A percentile compares a stretch with the other conserved stretches of the same genome.
phyloP scores from a whole-genome alignment of 495 filamentous ascomycete genomes.

The Aspergillus sclerotiicarbonarius region DNA sequence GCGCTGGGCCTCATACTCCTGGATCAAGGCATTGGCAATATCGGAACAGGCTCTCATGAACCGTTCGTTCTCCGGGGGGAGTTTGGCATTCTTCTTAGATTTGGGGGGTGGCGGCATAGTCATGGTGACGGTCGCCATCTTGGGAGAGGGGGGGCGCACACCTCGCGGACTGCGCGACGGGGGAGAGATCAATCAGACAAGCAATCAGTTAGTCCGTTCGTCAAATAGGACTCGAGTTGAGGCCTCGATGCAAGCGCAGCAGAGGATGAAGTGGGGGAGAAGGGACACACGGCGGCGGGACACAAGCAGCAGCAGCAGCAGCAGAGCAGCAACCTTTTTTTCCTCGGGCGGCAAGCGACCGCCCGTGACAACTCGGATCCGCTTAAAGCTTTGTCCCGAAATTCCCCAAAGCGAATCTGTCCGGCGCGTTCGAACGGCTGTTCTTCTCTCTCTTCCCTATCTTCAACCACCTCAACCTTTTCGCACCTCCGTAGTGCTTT shows the following conservation, averaged over 20 bases:
- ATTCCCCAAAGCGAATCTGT: slow-evolving; percentile 30
- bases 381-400: slow-evolving; percentile 49
- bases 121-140: slow-evolving; percentile 64
- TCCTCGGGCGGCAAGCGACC: slow-evolving; percentile 24
- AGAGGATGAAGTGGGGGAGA: too few species aligned
- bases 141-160: slow-evolving; percentile 1
- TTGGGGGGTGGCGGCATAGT: slow-evolving; percentile 54
- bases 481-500: slow-evolving; percentile 12
- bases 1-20: slow-evolving; percentile 79
- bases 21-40: slow-evolving; percentile 87
- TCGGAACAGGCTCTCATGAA: slow-evolving; percentile 92
- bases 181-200: neutral
- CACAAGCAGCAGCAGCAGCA: slow-evolving; percentile 9
- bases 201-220: neutral
- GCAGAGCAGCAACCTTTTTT: slow-evolving; percentile 19
- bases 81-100: slow-evolving; percentile 65
- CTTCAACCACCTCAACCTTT: slow-evolving; percentile 11
- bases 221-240: too few species aligned
- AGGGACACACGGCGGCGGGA: too few species aligned
- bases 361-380: slow-evolving; percentile 35
- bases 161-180: neutral
- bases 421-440: slow-evolving; percentile 26
- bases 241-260: too few species aligned
- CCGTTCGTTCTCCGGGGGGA: slow-evolving; percentile 88
- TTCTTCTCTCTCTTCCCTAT: slow-evolving; percentile 21